Evolutionary conservation across 768 basidiomycete genomes (phyloP).

Genomic region (Lentinula detonsa): DNA sequence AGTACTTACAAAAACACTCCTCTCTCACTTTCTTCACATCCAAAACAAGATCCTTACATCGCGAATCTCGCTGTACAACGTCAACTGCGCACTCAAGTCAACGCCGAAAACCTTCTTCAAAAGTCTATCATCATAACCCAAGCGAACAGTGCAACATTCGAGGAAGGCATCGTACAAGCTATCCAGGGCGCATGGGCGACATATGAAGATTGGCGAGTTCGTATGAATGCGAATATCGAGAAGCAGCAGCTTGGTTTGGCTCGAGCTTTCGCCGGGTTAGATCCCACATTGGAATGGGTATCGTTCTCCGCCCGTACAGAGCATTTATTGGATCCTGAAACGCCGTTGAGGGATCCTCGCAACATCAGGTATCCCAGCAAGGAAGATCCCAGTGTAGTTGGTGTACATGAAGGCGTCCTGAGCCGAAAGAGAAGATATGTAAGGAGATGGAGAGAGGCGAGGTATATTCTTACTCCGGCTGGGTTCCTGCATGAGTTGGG

Average conservation of each 20-base stretch:
- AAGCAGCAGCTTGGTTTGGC: constrained; percentile 71
- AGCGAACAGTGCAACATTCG: constrained; percentile 94
- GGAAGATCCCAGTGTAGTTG: constrained; percentile 78
- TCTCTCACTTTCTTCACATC: constrained; percentile 63
- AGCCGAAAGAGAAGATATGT: constrained; percentile 97
- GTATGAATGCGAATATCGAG: constrained; percentile 68
- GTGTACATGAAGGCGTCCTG: constrained; percentile 85
- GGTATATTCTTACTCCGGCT: constrained; percentile 90
- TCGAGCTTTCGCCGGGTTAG: constrained; percentile 67
- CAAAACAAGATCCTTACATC: constrained; percentile 32
- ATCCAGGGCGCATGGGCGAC: constrained; percentile 97
- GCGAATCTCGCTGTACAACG: constrained; percentile 66
- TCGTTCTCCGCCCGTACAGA: constrained; percentile 89
- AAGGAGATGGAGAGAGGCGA: constrained; percentile 76
- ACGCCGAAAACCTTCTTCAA: constrained; percentile 97
- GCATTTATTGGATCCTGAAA: constrained; percentile 95
- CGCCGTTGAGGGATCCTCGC: constrained; percentile 77
- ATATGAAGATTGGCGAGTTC: constrained; percentile 89
- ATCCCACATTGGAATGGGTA: constrained; percentile 93
- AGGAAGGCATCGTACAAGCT: constrained; percentile 91
- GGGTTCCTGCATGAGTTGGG: constrained; percentile 94
- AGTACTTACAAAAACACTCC: constrained; percentile 96
- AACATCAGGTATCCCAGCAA: constrained; percentile 83
- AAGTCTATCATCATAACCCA: constrained; percentile 98
- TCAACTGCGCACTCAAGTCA: constrained; percentile 87